Evolutionary conservation across 2,329 filamentous ascomycete species (phyloP).

Genomic region (Fusarium heterosporum): DNA sequence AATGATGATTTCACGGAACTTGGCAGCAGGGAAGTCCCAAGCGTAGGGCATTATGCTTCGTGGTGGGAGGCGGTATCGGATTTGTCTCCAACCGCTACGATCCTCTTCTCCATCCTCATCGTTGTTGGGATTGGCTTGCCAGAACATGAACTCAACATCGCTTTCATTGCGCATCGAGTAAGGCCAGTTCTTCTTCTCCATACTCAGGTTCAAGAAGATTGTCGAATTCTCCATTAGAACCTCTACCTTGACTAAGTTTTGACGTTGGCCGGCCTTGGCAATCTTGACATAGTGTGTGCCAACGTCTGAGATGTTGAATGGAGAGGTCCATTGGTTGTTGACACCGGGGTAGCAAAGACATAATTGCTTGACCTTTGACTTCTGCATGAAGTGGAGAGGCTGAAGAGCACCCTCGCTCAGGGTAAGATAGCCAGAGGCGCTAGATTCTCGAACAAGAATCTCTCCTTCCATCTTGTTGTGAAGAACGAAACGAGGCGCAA

Average conservation of each 20-base stretch:
- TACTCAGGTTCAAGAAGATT: slow-evolving; percentile 89
- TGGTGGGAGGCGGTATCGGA: slow-evolving; percentile 90
- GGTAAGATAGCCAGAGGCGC: slow-evolving; percentile 85
- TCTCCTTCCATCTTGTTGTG: slow-evolving; percentile 94
- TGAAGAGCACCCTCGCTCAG: slow-evolving; percentile 82
- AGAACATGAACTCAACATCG: slow-evolving; percentile 96
- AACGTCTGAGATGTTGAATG: slow-evolving; percentile 96
- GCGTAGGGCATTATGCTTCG: slow-evolving; percentile 99
- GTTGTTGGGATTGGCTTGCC: slow-evolving; percentile 91
- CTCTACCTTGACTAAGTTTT: slow-evolving; percentile 88
- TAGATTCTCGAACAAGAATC: slow-evolving; percentile 89
- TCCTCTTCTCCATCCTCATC: slow-evolving; percentile 91
- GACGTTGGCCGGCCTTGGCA: slow-evolving; percentile 88
- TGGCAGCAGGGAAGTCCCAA: slow-evolving; percentile 99
- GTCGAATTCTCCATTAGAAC: slow-evolving; percentile 93
- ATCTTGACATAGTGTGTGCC: slow-evolving; percentile 95
- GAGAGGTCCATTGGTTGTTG: slow-evolving; percentile 97
- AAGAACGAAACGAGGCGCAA: slow-evolving; percentile 91
- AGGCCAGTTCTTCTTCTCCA: slow-evolving; percentile 96
- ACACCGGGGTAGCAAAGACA: slow-evolving; percentile 93
- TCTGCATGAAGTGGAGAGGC: slow-evolving; percentile 90
- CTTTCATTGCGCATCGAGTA: slow-evolving; percentile 99
- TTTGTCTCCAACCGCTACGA: slow-evolving; percentile 88
- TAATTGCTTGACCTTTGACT: slow-evolving; percentile 85
- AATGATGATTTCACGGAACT: slow-evolving; percentile 92